phyloP scores from a whole-genome alignment of 2,329 filamentous ascomycete species.

The Calcarisporium arbuscula region DNA sequence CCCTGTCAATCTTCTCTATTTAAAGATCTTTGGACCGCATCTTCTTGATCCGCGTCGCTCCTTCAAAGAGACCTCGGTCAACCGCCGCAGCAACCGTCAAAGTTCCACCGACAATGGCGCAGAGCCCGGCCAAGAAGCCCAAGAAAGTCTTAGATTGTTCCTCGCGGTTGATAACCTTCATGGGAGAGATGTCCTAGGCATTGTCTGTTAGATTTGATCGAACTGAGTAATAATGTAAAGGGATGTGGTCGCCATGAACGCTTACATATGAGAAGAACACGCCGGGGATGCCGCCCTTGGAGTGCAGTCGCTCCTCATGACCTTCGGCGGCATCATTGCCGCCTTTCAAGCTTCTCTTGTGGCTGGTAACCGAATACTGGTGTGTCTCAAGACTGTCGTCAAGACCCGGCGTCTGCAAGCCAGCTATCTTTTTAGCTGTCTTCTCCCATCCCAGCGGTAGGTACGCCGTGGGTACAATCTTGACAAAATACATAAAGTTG shows the following conservation, averaged over 20 bases:
- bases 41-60: conserved; percentile 79
- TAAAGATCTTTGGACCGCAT: conserved; percentile 60
- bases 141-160: conserved; percentile 82
- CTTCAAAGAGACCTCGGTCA: conserved; percentile 88
- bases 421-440: conserved; percentile 27
- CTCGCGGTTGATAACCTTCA: conserved; percentile 99
- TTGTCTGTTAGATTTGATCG: conserved; percentile 3
- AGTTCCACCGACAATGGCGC: conserved; percentile 90
- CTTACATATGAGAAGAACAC: conserved; percentile 97
- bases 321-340: conserved; percentile 81
- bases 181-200: conserved; percentile 85
- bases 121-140: conserved; percentile 88
- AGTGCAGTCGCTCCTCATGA: conserved; percentile 87
- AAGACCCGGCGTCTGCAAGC: conserved; percentile 40
- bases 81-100: conserved; percentile 91
- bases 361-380: conserved; percentile 96
- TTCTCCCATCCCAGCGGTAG: conserved; percentile 85
- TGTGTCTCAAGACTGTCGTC: conserved; percentile 91
- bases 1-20: conserved; percentile 9
- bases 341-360: conserved; percentile 80
- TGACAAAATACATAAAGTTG: conserved; percentile 99
- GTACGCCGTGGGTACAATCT: conserved; percentile 95
- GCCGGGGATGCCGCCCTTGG: conserved; percentile 85
- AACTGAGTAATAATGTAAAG: too few species aligned
- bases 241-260: conserved; percentile 19